A percentile compares a stretch with the other conserved stretches of the same genome.
Conservation (phyloP, 345 rosid species). For the Carallia brachiata region DNA sequence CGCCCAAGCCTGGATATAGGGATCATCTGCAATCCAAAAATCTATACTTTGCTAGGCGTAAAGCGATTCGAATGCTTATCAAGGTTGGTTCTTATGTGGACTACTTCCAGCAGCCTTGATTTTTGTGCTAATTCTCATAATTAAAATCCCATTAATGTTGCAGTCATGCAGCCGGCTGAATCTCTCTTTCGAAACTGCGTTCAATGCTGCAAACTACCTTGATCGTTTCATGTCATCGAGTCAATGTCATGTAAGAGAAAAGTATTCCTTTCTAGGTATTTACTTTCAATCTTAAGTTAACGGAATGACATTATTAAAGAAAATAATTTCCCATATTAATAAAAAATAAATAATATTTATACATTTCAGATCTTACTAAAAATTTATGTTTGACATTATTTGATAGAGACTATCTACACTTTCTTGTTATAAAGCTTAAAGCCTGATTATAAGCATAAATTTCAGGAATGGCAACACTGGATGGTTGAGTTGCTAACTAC, state of each 20-base stretch:
- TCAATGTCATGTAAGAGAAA: slow-evolving; percentile 45
- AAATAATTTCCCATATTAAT: too few species aligned
- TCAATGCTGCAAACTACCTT: slow-evolving; percentile 55
- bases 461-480: slow-evolving; percentile 67
- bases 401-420: neutral
- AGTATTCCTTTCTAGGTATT: neutral
- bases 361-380: too few species aligned
- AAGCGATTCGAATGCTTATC: slow-evolving; percentile 42
- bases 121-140: neutral
- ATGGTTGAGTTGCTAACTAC: slow-evolving; percentile 60
- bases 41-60: slow-evolving; percentile 26
- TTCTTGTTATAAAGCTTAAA: too few species aligned
- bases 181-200: slow-evolving; percentile 42
- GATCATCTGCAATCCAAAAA: slow-evolving; percentile 25
- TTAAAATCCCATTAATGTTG: neutral
- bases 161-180: slow-evolving; percentile 48
- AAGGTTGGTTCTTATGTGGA: slow-evolving; percentile 22
- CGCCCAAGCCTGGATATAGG: slow-evolving; percentile 35
- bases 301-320: too few species aligned
- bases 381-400: too few species aligned
- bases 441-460: neutral
- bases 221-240: slow-evolving; percentile 54
- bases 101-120: neutral
- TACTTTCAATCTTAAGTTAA: neutral
- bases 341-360: too few species aligned